Evolutionary conservation across 2,329 filamentous ascomycete species (phyloP).

Genomic region (Colletotrichum truncatum): DNA sequence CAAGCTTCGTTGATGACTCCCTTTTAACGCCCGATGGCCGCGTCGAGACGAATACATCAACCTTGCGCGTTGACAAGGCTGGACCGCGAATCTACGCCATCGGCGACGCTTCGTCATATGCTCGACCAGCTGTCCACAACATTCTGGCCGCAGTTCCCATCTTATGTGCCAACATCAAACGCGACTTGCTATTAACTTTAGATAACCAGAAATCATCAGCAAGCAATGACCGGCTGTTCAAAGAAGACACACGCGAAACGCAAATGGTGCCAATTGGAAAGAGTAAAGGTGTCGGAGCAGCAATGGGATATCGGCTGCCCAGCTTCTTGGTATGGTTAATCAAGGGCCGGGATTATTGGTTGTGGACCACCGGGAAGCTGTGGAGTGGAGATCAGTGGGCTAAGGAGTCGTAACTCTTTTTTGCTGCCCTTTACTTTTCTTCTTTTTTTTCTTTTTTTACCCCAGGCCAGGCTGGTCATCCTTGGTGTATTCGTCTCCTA

Average conservation of each 20-base stretch:
- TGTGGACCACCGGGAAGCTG: slow-evolving; percentile 55
- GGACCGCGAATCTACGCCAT: slow-evolving; percentile 53
- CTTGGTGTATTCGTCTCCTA: too few relatives aligned
- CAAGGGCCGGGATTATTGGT: slow-evolving; percentile 61
- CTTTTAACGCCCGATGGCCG: slow-evolving; percentile 46
- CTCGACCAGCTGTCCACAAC: slow-evolving; percentile 51
- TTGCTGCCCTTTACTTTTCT: too few relatives aligned
- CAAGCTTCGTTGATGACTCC: slow-evolving; percentile 42
- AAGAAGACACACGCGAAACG: slow-evolving; percentile 52
- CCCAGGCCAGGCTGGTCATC: too few relatives aligned
- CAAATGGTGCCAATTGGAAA: slow-evolving; percentile 58
- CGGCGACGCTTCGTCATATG: slow-evolving; percentile 52
- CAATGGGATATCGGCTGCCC: slow-evolving; percentile 52
- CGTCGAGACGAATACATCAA: slow-evolving; percentile 46
- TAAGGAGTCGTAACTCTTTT: slow-evolving; percentile 49
- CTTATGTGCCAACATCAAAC: slow-evolving; percentile 56
- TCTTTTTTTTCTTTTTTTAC: too few relatives aligned
- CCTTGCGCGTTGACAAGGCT: slow-evolving; percentile 44
- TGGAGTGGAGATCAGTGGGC: slow-evolving; percentile 63
- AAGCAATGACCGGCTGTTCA: slow-evolving; percentile 44
- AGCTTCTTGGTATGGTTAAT: slow-evolving; percentile 57
- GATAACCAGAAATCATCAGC: slow-evolving; percentile 32
- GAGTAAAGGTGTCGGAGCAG: slow-evolving; percentile 54
- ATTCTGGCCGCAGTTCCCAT: slow-evolving; percentile 51
- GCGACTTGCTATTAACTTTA: slow-evolving; percentile 52